Percentiles rank a stretch among this genome's conserved stretches.
Conservation (phyloP, 2,329 filamentous ascomycete species). For the Beauveria pseudobassiana region DNA sequence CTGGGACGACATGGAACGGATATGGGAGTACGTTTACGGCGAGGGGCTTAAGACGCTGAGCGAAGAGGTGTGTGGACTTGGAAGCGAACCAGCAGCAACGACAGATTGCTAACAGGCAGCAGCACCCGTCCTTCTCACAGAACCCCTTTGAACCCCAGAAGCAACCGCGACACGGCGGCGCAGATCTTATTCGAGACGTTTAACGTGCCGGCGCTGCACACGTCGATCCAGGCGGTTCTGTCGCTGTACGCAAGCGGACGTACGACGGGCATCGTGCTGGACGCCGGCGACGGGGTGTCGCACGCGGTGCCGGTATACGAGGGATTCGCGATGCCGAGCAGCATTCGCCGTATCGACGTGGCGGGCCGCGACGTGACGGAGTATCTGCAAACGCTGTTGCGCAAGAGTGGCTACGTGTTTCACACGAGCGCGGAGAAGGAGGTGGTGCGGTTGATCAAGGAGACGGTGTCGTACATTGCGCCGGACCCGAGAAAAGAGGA, state of each 20-base stretch:
- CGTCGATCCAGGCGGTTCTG: slow-evolving; percentile 92
- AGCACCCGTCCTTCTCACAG: slow-evolving; percentile 93
- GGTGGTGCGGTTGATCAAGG: slow-evolving; percentile 95
- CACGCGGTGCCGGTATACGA: slow-evolving; percentile 97
- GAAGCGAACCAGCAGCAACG: not conserved
- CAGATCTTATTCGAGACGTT: slow-evolving; percentile 99
- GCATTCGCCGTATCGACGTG: slow-evolving; percentile 91
- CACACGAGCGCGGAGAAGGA: slow-evolving; percentile 99
- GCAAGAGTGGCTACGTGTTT: slow-evolving; percentile 90
- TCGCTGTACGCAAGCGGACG: slow-evolving; percentile 93
- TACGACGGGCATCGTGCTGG: slow-evolving; percentile 91
- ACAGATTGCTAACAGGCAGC: not conserved
- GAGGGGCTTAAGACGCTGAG: slow-evolving; percentile 94
- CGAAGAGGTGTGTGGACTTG: slow-evolving; percentile 62
- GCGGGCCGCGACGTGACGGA: slow-evolving; percentile 95
- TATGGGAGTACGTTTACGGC: slow-evolving; percentile 97
- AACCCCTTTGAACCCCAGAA: slow-evolving; percentile 93
- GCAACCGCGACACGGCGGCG: slow-evolving; percentile 91
- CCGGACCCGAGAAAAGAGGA: slow-evolving; percentile 88
- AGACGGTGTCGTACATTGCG: slow-evolving; percentile 87
- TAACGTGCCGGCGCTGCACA: slow-evolving; percentile 94
- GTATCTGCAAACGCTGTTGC: slow-evolving; percentile 80
- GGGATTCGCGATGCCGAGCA: slow-evolving; percentile 92
- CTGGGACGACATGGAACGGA: slow-evolving; percentile 99
- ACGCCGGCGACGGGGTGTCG: slow-evolving; percentile 92